Conservation (phyloP, 495 filamentous ascomycete genomes). For the Massariosphaeria phaeospora region DNA sequence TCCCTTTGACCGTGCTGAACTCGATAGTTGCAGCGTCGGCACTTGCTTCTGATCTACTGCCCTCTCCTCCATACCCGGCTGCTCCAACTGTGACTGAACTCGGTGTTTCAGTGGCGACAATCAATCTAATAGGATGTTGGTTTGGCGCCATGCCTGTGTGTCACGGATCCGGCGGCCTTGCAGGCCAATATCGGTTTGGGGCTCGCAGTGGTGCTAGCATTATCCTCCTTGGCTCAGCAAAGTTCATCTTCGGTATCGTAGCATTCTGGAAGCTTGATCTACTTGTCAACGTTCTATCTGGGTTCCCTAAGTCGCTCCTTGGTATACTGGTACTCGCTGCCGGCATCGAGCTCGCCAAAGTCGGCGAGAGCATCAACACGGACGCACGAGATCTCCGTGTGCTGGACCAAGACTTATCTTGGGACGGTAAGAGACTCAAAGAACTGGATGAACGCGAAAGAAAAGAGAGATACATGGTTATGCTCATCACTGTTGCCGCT, state of each 20-base stretch:
- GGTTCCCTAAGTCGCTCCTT: constrained; percentile 68
- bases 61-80: constrained; percentile 47
- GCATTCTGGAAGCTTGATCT: constrained; percentile 41
- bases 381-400: constrained; percentile 58
- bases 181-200: constrained; percentile 84
- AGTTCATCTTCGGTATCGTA: constrained; percentile 68
- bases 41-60: constrained; percentile 68
- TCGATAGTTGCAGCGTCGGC: constrained; percentile 80
- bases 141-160: constrained; percentile 95
- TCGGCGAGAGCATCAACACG: constrained; percentile 75
- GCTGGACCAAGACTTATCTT: constrained; percentile 38
- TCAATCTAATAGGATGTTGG: constrained; percentile 83
- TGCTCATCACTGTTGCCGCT: constrained; percentile 78
- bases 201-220: constrained; percentile 80
- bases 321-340: constrained; percentile 87
- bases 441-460: constrained; percentile 57
- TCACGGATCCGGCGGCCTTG: constrained; percentile 85
- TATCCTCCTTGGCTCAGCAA: constrained; percentile 70
- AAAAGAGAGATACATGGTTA: constrained; percentile 71
- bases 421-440: constrained; percentile 19
- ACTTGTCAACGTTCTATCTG: constrained; percentile 59
- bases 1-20: constrained; percentile 87
- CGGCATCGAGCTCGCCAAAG: constrained; percentile 76
- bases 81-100: constrained; percentile 65
- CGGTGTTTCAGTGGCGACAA: constrained; percentile 70